Base-by-base conservation (phyloP, 441 rosid genomes). In the Syzygium syzygioides region DNA sequence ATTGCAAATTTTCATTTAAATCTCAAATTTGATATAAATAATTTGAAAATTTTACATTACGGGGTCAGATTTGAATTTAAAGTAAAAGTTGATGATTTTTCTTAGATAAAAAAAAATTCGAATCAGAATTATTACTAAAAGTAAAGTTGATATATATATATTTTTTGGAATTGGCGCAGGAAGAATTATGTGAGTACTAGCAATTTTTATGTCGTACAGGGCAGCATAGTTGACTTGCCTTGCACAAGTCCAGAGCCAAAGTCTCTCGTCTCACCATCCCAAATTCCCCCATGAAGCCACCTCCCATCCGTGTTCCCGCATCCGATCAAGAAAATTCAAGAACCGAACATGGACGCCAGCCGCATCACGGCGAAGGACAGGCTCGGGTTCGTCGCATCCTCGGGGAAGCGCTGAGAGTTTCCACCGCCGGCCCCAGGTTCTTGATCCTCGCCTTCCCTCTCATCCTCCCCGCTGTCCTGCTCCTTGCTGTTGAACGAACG, bases 381-480 rank as follows among this genome's bases (percentile, higher is more conserved):
- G 55, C 13, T 90, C 7, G 90, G 86, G n/a, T 87, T 90, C 91
- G n/a, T 59, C 25, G 90, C 83, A 25, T 91, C 14, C 85, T 92
- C 88, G 62, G 88, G 53, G 54, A 71, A 89, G 88, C 91, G 11
- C 83, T 50, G 6, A 26, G 64, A 32, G 50, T 88, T 64, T 76
- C 87, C 45, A 20, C 15, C 50, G 84, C 87, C 54, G 88, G 84
- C 37, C 55, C 68, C 89, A 79, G 18, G 6, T 89, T 90, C 86
- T 60, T 91, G 84, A 34, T 89, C 87, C 64, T 93, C 68, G 85
- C 57, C 87, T 14, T 90, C 85, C 85, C 86, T 92, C 83, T 17
- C 87, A 45, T 90, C 90, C 87, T 60, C 88, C 88, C 95, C 92
- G 86, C 87, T 91, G 52, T 90, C 94, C 79, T 90, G 88, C 91